phyloP scores from a whole-genome alignment of 2,329 filamentous ascomycete genomes.

The Xylariaceae sp. region DNA sequence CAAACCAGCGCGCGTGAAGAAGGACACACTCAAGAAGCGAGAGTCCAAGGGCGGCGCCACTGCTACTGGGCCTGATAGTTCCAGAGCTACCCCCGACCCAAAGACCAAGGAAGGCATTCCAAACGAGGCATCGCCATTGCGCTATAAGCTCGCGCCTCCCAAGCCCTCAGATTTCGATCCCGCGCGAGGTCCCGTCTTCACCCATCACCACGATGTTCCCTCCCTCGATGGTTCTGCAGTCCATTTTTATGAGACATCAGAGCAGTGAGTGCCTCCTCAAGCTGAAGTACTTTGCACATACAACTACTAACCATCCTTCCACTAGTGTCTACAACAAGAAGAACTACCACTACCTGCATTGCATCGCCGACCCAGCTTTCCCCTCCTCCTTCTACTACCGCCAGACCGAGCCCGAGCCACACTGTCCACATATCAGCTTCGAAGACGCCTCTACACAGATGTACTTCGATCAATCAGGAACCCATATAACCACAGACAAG shows the following conservation, averaged over 20 bases:
- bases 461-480: constrained; percentile 71
- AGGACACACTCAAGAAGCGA: constrained; percentile 65
- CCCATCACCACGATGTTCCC: constrained; percentile 50
- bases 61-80: constrained; percentile 47
- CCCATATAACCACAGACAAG: constrained; percentile 82
- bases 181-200: constrained; percentile 54
- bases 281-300: too few species aligned
- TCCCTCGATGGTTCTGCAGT: constrained; percentile 47
- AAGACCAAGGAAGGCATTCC: constrained; percentile 41
- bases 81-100: constrained; percentile 55
- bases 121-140: constrained; percentile 48
- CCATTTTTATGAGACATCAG: constrained; percentile 60
- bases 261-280: constrained; percentile 49
- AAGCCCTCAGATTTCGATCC: constrained; percentile 59
- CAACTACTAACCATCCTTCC: constrained; percentile 5
- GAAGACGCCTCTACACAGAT: constrained; percentile 87
- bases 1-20: constrained; percentile 53
- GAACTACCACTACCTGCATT: constrained; percentile 83
- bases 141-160: constrained; percentile 62
- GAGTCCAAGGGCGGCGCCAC: constrained; percentile 53
- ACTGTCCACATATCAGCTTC: constrained; percentile 80
- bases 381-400: constrained; percentile 85
- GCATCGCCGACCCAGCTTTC: constrained; percentile 84
- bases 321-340: constrained; percentile 60
- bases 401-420: constrained; percentile 80